Evolutionary conservation across 2,329 filamentous ascomycete species (phyloP).

Genomic region (Venturia asperata): DNA sequence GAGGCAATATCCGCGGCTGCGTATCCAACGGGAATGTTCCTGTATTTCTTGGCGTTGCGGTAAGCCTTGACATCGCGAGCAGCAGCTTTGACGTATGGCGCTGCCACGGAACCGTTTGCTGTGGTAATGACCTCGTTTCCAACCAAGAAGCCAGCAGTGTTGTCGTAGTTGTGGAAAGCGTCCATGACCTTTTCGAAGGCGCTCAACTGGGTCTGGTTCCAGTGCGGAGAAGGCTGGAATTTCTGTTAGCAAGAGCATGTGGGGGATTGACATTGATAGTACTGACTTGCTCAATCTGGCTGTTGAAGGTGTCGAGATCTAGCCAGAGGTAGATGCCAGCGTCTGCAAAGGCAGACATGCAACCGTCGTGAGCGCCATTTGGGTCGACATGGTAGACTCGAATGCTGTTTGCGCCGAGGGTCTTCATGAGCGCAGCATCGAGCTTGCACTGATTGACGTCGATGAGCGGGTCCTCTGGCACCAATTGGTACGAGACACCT

Average conservation of each 20-base stretch:
- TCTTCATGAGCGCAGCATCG: constrained; percentile 71
- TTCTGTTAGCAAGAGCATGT: constrained; percentile 23
- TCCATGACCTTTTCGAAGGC: constrained; percentile 68
- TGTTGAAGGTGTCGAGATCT: constrained; percentile 70
- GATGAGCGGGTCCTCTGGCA: constrained; percentile 66
- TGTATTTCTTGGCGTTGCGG: constrained; percentile 66
- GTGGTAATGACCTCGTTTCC: constrained; percentile 77
- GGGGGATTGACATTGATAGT: constrained; percentile 13
- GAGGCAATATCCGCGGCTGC: constrained; percentile 73
- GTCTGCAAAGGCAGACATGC: constrained; percentile 73
- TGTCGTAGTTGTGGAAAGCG: constrained; percentile 68
- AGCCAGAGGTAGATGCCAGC: constrained; percentile 78
- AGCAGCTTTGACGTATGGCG: constrained; percentile 77
- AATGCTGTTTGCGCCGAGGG: constrained; percentile 73
- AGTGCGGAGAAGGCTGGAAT: constrained; percentile 51
- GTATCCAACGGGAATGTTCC: constrained; percentile 78
- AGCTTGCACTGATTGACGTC: constrained; percentile 67
- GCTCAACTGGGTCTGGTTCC: constrained; percentile 65
- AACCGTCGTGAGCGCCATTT: constrained; percentile 61
- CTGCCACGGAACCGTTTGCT: constrained; percentile 51
- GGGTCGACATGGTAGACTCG: constrained; percentile 84
- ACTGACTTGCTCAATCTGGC: constrained; percentile 57
- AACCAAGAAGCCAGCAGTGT: constrained; percentile 76
- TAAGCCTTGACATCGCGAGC: constrained; percentile 77
- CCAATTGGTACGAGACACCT: constrained; percentile 67